phyloP scores from a whole-genome alignment of 306 rosid genomes.

The Rosa persica region DNA sequence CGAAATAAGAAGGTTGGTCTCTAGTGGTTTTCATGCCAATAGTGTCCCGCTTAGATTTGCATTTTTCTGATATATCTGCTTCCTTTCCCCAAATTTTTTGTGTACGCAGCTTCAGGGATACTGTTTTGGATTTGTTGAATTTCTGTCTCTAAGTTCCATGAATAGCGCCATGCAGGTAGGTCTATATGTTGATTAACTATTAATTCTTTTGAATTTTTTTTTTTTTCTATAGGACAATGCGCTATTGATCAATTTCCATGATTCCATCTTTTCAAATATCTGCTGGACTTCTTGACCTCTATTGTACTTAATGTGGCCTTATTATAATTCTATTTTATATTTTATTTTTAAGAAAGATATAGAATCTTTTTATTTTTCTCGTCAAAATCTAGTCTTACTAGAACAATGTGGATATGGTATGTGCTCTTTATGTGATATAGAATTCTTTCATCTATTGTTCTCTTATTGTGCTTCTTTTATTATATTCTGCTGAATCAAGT shows the following conservation, averaged over 20 bases:
- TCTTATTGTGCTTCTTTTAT: background rate
- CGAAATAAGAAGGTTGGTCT: constrained; percentile 60
- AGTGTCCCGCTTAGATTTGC: background rate
- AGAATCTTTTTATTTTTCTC: background rate
- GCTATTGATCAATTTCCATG: background rate
- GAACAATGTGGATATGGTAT: background rate
- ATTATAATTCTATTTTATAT: background rate
- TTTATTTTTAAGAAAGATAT: background rate
- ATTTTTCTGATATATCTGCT: constrained; percentile 23
- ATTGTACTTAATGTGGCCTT: background rate
- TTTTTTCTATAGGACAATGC: background rate
- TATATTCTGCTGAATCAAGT: background rate
- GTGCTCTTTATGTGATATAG: too few relatives aligned
- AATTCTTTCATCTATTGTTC: background rate
- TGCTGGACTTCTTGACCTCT: background rate
- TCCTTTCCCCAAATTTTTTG: constrained; percentile 11
- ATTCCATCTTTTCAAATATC: background rate
- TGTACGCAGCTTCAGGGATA: constrained; percentile 66
- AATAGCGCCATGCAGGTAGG: constrained; percentile 64
- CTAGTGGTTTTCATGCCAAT: constrained; percentile 12
- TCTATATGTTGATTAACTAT: constrained; percentile 16
- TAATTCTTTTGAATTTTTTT: constrained; percentile 10
- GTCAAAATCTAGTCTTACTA: background rate
- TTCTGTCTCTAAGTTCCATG: constrained; percentile 55
- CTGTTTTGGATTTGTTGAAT: constrained; percentile 86